Evolutionary conservation across 176 grass and related monocot species (phyloP), one percentile per base, ranked within the genome.

Genomic region (Tuctoria greenei): DNA sequence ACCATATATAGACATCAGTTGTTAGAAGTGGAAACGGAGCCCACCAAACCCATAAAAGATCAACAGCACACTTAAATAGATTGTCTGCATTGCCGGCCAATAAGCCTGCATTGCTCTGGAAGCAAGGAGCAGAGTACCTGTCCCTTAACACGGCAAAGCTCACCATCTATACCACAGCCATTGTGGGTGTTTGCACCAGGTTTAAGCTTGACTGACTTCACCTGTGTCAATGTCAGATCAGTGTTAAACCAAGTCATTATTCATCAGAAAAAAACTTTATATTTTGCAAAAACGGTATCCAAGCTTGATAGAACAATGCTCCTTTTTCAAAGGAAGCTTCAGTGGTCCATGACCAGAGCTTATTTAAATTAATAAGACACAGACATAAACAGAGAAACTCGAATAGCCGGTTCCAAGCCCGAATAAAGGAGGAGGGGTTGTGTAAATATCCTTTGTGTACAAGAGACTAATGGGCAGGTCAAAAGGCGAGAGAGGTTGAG

Each of bases 121-220:
- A 95, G 72, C 76, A 99, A 67, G 70, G 82, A 90, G 74, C 96
- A 99, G 34, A 88, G 76, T 66, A 95, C 80, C 58, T 88, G 92
- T 47, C 92, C 96, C 73, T 95, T 90, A 20, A 90, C 70, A 28
- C 56, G 72, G 75, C 88, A 90, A 69, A 99, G 85, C 74, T 99
- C 96, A 0, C 96, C 96, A 2, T 99, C 96, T 74, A 99, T 99
- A 26, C 96, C 96, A 67, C 96, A 92, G 18, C 96, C 92, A 40
- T 77, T 80, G 69, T 92, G 82, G 13, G 96, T 92, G 55, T 82
- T 90, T 92, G 89, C 71, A 36, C 92, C 96, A 67, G 91, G 82
- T 80, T 81, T 99, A 66, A 99, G 69, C 77, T 95, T 99, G 10
- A 99, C 89, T 23, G 87, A 92, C 59, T 92, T 95, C 58, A 99